These are phyloP conservation scores for Thalassiosira allenii DNA, from an alignment of 352 stramenopile species.

Conservation along the genomic window DNA sequence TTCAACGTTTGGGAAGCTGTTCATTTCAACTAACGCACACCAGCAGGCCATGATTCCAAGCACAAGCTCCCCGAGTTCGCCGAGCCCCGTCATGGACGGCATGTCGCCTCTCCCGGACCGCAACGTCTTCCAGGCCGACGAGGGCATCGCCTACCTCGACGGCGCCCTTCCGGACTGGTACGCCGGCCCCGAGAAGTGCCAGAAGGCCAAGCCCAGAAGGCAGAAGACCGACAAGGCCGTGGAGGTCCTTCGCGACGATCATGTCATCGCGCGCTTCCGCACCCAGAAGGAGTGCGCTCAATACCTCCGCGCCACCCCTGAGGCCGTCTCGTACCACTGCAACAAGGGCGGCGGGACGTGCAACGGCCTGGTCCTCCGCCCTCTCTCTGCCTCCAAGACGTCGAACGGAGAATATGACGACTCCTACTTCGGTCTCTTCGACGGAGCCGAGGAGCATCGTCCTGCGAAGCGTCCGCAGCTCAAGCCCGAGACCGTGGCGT, in stretches of 20 bases:
- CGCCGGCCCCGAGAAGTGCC: too few relatives aligned
- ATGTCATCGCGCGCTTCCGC: conserved; percentile 43
- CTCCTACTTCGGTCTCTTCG: conserved; percentile 39
- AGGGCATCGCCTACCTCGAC: conserved; percentile 2
- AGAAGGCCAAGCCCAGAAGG: not conserved
- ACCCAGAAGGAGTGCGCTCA: conserved; percentile 53
- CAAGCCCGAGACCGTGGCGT: conserved; percentile 38
- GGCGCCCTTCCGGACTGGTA: too few relatives aligned
- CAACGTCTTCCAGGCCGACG: too few relatives aligned
- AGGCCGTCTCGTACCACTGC: conserved; percentile 57
- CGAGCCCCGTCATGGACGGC: too few relatives aligned
- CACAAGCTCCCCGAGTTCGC: too few relatives aligned
- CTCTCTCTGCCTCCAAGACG: too few relatives aligned
- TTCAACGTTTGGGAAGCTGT: too few relatives aligned
- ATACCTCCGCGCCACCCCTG: conserved; percentile 48
- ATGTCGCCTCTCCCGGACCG: too few relatives aligned
- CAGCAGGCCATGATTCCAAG: too few relatives aligned
- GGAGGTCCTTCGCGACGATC: conserved; percentile 31
- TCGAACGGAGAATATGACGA: not conserved
- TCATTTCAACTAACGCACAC: too few relatives aligned
- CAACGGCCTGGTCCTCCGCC: conserved; percentile 44
- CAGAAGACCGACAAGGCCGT: conserved; percentile 53
- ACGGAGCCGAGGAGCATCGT: conserved; percentile 23
- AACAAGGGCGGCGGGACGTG: conserved; percentile 51
- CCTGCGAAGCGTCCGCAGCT: conserved; percentile 44